Conservation (phyloP, 2,329 filamentous ascomycete genomes). For the Aspergillus tanneri region DNA sequence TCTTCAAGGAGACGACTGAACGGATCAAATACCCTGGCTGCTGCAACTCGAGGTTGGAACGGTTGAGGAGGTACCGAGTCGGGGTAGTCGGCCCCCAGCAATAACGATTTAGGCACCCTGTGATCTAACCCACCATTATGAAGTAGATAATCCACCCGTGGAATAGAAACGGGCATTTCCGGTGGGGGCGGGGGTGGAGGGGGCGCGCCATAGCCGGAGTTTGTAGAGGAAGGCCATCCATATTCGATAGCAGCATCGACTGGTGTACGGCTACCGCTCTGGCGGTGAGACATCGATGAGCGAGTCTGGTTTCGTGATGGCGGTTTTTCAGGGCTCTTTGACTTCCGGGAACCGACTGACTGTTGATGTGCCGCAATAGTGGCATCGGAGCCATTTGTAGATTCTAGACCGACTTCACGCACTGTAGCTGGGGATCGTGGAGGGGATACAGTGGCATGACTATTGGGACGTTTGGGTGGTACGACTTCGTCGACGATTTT, state of each 20-base stretch:
- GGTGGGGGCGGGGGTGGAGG: constrained; percentile 77
- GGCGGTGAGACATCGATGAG: constrained; percentile 31
- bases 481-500: constrained; percentile 33
- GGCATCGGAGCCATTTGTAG: constrained; percentile 45
- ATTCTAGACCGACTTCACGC: constrained; percentile 36
- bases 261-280: constrained; percentile 26
- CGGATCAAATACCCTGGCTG: constrained; percentile 75
- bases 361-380: constrained; percentile 48
- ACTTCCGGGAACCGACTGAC: constrained; percentile 30
- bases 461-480: constrained; percentile 34
- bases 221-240: constrained; percentile 30
- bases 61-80: constrained; percentile 57
- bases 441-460: constrained; percentile 33
- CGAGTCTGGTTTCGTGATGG: constrained; percentile 38
- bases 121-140: constrained; percentile 80
- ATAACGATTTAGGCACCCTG: constrained; percentile 69
- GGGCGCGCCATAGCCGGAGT: constrained; percentile 40
- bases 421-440: constrained; percentile 38
- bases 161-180: constrained; percentile 64
- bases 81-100: constrained; percentile 53
- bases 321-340: constrained; percentile 33
- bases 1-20: constrained; percentile 82
- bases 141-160: constrained; percentile 86
- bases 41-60: constrained; percentile 65
- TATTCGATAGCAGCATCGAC: constrained; percentile 40